Evolutionary conservation across 164 flowering plant genomes (phyloP).

Genomic region (Magnolia changhungtana): DNA sequence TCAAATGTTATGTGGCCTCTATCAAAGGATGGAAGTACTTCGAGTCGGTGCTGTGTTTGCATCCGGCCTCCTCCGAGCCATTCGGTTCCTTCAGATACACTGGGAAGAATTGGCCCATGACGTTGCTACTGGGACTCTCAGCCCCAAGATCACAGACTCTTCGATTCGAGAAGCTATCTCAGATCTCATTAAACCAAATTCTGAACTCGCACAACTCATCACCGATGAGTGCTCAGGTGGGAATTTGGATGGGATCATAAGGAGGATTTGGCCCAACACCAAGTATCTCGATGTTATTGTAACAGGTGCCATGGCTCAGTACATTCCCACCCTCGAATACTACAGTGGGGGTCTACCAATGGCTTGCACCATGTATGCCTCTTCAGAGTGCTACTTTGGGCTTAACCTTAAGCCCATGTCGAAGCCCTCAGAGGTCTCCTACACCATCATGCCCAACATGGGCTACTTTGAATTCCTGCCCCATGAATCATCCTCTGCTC

Average conservation of each 20-base stretch:
- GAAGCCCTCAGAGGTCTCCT: constrained; percentile 35
- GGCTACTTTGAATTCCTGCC: constrained; percentile 45
- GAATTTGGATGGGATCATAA: constrained; percentile 40
- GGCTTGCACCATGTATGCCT: constrained; percentile 47
- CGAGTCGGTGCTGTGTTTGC: constrained; percentile 47
- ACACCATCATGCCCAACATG: constrained; percentile 54
- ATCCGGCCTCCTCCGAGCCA: constrained; percentile 44
- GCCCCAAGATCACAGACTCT: constrained; percentile 31
- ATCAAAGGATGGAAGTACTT: constrained; percentile 32
- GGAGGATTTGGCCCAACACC: constrained; percentile 45
- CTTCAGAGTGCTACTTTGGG: constrained; percentile 45
- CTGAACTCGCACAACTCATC: constrained; percentile 31
- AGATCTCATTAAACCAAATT: constrained; percentile 21
- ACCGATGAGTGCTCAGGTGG: constrained; percentile 25
- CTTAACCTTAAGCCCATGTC: constrained; percentile 41
- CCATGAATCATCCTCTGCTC: constrained; percentile 9
- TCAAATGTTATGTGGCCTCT: constrained; percentile 48
- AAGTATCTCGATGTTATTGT: constrained; percentile 42
- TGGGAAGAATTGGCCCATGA: constrained; percentile 32
- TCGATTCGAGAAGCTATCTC: constrained; percentile 21
- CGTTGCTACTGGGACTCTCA: constrained; percentile 30
- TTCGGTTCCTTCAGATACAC: constrained; percentile 43
- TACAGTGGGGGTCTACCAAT: constrained; percentile 39
- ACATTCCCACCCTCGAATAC: constrained; percentile 39
- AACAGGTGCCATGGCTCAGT: constrained; percentile 46